Evolutionary conservation across 306 rosid species (phyloP).

Genomic region (Corylus americana): DNA sequence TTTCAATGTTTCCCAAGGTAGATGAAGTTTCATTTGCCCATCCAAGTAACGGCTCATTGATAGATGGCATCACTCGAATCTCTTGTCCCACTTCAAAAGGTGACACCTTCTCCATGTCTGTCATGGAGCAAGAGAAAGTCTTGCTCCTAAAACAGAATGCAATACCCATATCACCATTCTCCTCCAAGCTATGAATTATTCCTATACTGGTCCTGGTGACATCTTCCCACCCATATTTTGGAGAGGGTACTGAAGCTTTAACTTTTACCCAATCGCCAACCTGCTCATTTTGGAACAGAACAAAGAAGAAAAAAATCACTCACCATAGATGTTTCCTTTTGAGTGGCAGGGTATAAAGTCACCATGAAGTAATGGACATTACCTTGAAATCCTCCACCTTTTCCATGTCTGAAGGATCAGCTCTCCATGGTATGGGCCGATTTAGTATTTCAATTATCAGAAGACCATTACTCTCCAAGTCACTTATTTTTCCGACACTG

Average conservation of each 20-base stretch:
- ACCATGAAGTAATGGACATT: neutral
- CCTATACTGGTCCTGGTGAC: conserved; percentile 83
- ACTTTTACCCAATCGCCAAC: conserved; percentile 99
- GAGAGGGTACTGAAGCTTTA: conserved; percentile 95
- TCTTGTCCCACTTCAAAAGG: conserved; percentile 90
- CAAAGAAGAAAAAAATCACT: conserved; percentile 20
- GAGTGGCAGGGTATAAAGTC: neutral
- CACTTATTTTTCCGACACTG: conserved; percentile 91
- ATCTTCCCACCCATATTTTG: conserved; percentile 99
- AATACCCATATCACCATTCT: conserved; percentile 87
- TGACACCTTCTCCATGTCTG: conserved; percentile 90
- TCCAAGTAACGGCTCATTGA: conserved; percentile 85
- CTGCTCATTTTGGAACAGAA: conserved; percentile 39
- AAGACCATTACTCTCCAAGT: conserved; percentile 96
- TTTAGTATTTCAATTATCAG: conserved; percentile 82
- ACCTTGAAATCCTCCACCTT: conserved; percentile 98
- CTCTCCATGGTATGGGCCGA: conserved; percentile 95
- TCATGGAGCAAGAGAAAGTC: conserved; percentile 84
- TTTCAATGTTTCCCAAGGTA: conserved; percentile 79
- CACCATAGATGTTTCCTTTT: neutral
- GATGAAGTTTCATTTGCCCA: conserved; percentile 97
- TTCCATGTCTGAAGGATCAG: conserved; percentile 99
- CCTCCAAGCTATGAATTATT: conserved; percentile 90
- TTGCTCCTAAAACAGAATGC: conserved; percentile 98
- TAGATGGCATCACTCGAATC: conserved; percentile 73